A percentile compares a stretch with the other conserved stretches of the same genome.
These are phyloP conservation scores for Ocimum tenuiflorum DNA, from an alignment of 257 asterid species.

Conservation along the genomic window DNA sequence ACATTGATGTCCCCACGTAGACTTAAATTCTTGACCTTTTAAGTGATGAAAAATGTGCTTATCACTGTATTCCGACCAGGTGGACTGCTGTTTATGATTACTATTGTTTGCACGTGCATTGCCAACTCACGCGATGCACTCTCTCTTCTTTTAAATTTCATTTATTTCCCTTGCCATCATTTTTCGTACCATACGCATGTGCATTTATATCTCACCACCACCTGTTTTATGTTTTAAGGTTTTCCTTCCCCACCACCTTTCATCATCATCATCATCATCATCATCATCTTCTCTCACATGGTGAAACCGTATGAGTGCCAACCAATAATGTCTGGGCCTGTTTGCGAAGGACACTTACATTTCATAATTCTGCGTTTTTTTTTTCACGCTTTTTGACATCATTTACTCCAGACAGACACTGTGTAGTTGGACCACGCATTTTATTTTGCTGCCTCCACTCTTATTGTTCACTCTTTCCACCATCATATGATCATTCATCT, in stretches of 20 bases:
- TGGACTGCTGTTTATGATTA: neutral
- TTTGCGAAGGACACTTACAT: slow-evolving; percentile 19
- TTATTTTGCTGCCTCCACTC: neutral
- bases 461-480: neutral
- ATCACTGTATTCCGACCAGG: no score
- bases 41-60: no score
- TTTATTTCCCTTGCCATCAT: neutral
- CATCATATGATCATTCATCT: neutral
- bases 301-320: slow-evolving; percentile 12
- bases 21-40: no score
- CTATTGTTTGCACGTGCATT: slow-evolving; percentile 43
- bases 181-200: neutral
- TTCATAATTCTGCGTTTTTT: slow-evolving; percentile 21
- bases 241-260: slow-evolving; percentile 20
- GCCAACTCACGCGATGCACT: slow-evolving; percentile 41
- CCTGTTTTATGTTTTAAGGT: neutral
- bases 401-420: neutral
- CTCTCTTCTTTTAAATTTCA: neutral
- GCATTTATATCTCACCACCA: neutral
- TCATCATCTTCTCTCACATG: slow-evolving; percentile 10
- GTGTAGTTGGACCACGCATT: slow-evolving; percentile 10
- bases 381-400: slow-evolving; percentile 4
- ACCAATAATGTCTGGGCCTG: slow-evolving; percentile 1
- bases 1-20: no score
- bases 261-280: slow-evolving; percentile 16